Evolutionary conservation across 345 rosid genomes (phyloP).

Genomic region (Camelina neglecta): DNA sequence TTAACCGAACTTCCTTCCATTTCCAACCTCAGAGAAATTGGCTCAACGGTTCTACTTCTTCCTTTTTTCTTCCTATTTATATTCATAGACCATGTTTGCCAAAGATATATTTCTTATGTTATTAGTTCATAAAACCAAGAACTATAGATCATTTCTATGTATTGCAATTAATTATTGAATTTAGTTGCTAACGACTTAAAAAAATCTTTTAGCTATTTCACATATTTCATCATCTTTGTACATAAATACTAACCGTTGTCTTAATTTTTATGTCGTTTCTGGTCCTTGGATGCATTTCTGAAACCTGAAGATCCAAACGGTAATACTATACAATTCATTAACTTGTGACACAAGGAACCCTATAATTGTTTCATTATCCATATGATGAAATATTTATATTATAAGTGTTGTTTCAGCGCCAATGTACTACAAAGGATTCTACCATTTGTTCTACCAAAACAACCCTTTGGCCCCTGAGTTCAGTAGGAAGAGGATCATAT

Average conservation of each 20-base stretch:
- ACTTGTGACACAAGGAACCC: conserved; percentile 8
- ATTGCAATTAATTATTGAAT: neutral
- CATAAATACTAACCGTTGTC: neutral
- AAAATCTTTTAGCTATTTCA: no score
- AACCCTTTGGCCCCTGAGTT: conserved; percentile 64
- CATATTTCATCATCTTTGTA: neutral
- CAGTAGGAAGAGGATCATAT: conserved; percentile 45
- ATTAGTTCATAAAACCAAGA: neutral
- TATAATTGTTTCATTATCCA: neutral
- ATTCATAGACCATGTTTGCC: neutral
- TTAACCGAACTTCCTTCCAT: conserved; percentile 46
- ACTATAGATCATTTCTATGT: neutral
- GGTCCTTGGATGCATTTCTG: conserved; percentile 16
- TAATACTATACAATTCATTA: neutral
- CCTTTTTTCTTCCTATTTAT: neutral
- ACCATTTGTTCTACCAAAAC: conserved; percentile 53
- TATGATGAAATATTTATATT: conserved; percentile 16
- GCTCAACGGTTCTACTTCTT: conserved; percentile 47
- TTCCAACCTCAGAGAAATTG: conserved; percentile 51
- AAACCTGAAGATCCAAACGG: conserved; percentile 35
- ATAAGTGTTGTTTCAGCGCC: conserved; percentile 55
- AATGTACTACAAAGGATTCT: conserved; percentile 73
- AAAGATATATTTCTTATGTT: neutral
- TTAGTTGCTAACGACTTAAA: no score
- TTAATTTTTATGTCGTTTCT: neutral